These are phyloP conservation scores for Teratosphaeria zuluensis DNA, from an alignment of 2,329 filamentous ascomycete genomes.

Conservation along the genomic window DNA sequence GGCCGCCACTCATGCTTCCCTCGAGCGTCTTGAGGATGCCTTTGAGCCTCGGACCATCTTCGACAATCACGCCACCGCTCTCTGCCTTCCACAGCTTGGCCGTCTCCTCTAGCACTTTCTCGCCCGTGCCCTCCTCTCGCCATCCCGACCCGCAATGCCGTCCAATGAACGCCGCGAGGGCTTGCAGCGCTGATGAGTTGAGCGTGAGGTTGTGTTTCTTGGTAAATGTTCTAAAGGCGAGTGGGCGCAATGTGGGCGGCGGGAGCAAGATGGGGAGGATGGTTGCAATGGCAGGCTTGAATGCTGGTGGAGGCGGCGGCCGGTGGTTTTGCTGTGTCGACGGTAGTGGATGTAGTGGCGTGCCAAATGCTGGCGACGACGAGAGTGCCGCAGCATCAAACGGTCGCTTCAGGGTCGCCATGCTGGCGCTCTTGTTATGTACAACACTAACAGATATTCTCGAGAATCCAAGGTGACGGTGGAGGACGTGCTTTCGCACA, in stretches of 20 bases:
- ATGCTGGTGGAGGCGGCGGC: conserved; percentile 36
- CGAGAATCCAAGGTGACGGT: too few relatives aligned
- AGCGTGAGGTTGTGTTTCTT: conserved; percentile 95
- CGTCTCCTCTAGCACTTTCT: conserved; percentile 84
- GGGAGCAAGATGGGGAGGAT: conserved; percentile 86
- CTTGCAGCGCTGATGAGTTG: conserved; percentile 74
- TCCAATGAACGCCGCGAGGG: conserved; percentile 81
- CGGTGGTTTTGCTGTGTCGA: conserved; percentile 12
- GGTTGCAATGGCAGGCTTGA: conserved; percentile 44
- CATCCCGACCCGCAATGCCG: conserved; percentile 91
- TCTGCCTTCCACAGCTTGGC: conserved; percentile 86
- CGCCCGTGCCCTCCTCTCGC: conserved; percentile 88
- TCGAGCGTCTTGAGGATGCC: conserved; percentile 76
- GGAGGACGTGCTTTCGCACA: too few relatives aligned
- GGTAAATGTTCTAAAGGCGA: conserved; percentile 92
- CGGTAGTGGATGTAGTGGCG: conserved; percentile 65
- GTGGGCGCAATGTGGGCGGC: conserved; percentile 72
- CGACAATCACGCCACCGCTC: conserved; percentile 82
- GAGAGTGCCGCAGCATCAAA: conserved; percentile 51
- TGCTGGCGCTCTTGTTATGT: conserved; percentile 8
- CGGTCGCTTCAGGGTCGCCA: conserved; percentile 14
- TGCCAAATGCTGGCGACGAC: conserved; percentile 83
- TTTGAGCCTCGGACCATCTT: conserved; percentile 63
- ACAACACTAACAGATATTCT: too few relatives aligned
- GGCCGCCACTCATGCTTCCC: conserved; percentile 81